Conservation (phyloP, 2,329 filamentous ascomycete species). For the Didymellaceae sp. region DNA sequence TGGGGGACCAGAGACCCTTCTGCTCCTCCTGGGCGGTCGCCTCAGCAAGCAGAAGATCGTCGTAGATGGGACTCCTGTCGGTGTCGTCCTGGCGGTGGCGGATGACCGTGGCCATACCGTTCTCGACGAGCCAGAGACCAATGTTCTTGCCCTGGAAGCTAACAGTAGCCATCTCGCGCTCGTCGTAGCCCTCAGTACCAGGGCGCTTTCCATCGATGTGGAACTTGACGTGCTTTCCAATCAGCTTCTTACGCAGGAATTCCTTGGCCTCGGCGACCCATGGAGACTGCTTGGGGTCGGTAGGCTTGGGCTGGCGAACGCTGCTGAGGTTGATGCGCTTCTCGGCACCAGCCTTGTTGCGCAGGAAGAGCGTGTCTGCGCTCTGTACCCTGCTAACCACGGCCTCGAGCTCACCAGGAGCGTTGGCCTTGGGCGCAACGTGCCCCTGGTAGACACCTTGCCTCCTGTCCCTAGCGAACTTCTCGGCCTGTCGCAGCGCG, state of each 20-base stretch:
- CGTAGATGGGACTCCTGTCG: conserved; percentile 92
- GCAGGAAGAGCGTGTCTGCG: conserved; percentile 86
- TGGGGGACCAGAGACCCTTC: conserved; percentile 95
- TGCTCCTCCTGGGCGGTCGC: conserved; percentile 82
- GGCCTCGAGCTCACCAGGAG: conserved; percentile 74
- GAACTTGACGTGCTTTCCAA: conserved; percentile 93
- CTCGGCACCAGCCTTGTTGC: conserved; percentile 83
- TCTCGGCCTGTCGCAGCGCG: conserved; percentile 82
- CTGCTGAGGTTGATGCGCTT: conserved; percentile 93
- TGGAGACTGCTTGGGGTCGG: conserved; percentile 83
- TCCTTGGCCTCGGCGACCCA: conserved; percentile 96
- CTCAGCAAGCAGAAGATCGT: conserved; percentile 81
- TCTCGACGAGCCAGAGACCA: conserved; percentile 83
- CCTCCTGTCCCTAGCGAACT: conserved; percentile 77
- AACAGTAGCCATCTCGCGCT: conserved; percentile 91
- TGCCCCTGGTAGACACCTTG: conserved; percentile 83
- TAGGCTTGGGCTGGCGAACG: conserved; percentile 87
- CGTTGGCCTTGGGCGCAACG: conserved; percentile 67
- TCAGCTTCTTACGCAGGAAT: conserved; percentile 89
- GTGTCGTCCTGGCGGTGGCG: conserved; percentile 94
- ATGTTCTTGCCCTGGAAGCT: conserved; percentile 85
- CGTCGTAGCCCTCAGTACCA: conserved; percentile 88
- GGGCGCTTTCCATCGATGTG: conserved; percentile 90
- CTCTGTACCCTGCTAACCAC: conserved; percentile 84
- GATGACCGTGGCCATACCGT: conserved; percentile 91